These are phyloP conservation scores for Marchantia polymorpha DNA, from an alignment of 225 moss, liverwort and hornwort genomes.

Conservation along the genomic window DNA sequence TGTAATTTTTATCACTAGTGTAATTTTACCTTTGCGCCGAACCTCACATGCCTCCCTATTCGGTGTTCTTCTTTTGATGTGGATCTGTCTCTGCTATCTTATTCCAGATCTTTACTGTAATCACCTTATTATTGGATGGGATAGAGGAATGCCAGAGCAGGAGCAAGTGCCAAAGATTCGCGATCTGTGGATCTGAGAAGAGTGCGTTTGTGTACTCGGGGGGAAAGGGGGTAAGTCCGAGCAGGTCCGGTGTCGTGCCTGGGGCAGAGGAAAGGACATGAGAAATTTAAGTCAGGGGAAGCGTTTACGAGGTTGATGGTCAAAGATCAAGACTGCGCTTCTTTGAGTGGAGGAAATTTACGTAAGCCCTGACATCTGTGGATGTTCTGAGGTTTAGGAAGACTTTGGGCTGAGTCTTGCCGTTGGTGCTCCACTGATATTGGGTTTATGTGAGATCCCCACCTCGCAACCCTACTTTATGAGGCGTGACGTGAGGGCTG, in stretches of 20 bases:
- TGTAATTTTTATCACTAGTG: background rate
- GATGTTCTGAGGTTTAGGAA: background rate
- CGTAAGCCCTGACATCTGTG: background rate
- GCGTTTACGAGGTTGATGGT: slow-evolving; percentile 6
- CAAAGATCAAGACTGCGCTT: slow-evolving; percentile 19
- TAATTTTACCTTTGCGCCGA: background rate
- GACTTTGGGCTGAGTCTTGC: slow-evolving; percentile 3
- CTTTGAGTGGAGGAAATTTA: background rate
- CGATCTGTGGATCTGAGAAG: slow-evolving; percentile 19
- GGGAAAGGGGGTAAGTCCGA: slow-evolving; percentile 14
- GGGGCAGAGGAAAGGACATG: slow-evolving; percentile 11
- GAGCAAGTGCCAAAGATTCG: slow-evolving; percentile 17
- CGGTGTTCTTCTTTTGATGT: slow-evolving; percentile 14
- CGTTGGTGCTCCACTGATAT: background rate
- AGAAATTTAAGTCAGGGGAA: slow-evolving; percentile 4
- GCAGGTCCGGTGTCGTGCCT: slow-evolving; percentile 11
- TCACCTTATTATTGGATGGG: slow-evolving; percentile 17
- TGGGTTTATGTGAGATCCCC: slow-evolving; percentile 16
- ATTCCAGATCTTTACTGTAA: slow-evolving; percentile 18
- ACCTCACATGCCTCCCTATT: background rate
- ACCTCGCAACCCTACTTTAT: slow-evolving; percentile 8
- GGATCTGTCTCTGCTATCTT: slow-evolving; percentile 26
- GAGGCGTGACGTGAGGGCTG: background rate
- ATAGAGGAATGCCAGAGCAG: slow-evolving; percentile 25
- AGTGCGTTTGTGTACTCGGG: slow-evolving; percentile 14